phyloP scores from a whole-genome alignment of 192 early-diverging fungal species.

The Diversispora epigaea region DNA sequence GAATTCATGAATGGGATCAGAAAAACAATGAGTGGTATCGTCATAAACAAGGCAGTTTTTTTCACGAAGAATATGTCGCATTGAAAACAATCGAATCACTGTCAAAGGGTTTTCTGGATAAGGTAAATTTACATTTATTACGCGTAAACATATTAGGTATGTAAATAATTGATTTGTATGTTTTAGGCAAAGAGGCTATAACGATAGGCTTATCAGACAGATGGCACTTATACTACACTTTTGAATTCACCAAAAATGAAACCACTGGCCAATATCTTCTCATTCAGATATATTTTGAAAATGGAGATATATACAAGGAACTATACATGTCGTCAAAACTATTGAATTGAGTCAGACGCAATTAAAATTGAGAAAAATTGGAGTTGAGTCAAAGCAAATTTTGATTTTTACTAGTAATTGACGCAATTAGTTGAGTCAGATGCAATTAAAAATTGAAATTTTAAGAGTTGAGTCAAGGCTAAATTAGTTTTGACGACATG shows the following conservation, averaged over 20 bases:
- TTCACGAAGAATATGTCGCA: constrained; percentile 12
- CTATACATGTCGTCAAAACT: too few species aligned
- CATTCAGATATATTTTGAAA: not conserved
- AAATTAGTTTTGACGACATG: too few species aligned
- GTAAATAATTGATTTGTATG: not conserved
- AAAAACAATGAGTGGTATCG: constrained; percentile 4
- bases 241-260: constrained; percentile 21
- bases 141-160: not conserved
- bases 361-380: too few species aligned
- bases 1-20: not conserved
- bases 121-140: constrained; percentile 18
- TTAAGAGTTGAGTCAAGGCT: too few species aligned
- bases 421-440: too few species aligned
- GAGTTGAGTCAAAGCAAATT: too few species aligned
- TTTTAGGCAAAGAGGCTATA: constrained; percentile 13
- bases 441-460: too few species aligned
- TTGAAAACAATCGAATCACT: constrained; percentile 20
- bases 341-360: too few species aligned
- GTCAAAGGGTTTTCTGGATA: constrained; percentile 6
- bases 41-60: not conserved
- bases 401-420: too few species aligned
- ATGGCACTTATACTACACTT: not conserved
- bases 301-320: constrained; percentile 1
- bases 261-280: constrained; percentile 24
- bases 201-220: constrained; percentile 17